phyloP scores from a whole-genome alignment of 176 grass and related monocot species.

The Zizania latifolia region DNA sequence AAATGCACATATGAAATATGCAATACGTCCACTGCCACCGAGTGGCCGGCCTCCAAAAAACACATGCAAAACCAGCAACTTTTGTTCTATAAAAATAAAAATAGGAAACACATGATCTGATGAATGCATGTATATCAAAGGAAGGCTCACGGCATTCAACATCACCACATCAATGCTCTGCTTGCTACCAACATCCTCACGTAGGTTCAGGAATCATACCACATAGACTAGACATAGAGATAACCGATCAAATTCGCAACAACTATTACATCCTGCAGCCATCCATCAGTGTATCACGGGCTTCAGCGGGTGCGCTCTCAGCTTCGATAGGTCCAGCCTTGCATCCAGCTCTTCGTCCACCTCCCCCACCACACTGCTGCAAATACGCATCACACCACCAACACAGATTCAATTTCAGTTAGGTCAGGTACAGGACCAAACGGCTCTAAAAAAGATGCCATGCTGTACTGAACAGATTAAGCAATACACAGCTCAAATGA shows the following conservation, averaged over 20 bases:
- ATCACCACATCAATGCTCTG: not conserved
- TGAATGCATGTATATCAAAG: too few species aligned
- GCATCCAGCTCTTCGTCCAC: slow-evolving; percentile 84
- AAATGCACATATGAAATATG: too few species aligned
- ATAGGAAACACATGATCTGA: too few species aligned
- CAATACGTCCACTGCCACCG: too few species aligned
- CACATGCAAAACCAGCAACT: too few species aligned
- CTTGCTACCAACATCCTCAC: not conserved
- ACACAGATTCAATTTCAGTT: not conserved
- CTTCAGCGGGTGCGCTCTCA: slow-evolving; percentile 77
- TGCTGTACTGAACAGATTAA: not conserved
- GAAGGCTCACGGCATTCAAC: too few species aligned
- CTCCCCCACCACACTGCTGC: slow-evolving; percentile 80
- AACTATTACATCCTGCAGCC: not conserved
- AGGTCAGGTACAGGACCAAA: not conserved
- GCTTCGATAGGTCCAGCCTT: slow-evolving; percentile 60
- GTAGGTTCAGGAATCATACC: too few species aligned
- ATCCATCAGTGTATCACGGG: slow-evolving; percentile 64
- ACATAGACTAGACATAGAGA: too few species aligned
- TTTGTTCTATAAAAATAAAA: too few species aligned
- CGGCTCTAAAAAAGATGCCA: not conserved
- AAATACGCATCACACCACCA: not conserved
- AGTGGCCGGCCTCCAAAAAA: too few species aligned
- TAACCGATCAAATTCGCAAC: too few species aligned
- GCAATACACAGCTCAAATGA: not conserved